These are phyloP conservation scores for Helianthus tuberosus DNA, from an alignment of 129 eudicot species.

Conservation along the genomic window DNA sequence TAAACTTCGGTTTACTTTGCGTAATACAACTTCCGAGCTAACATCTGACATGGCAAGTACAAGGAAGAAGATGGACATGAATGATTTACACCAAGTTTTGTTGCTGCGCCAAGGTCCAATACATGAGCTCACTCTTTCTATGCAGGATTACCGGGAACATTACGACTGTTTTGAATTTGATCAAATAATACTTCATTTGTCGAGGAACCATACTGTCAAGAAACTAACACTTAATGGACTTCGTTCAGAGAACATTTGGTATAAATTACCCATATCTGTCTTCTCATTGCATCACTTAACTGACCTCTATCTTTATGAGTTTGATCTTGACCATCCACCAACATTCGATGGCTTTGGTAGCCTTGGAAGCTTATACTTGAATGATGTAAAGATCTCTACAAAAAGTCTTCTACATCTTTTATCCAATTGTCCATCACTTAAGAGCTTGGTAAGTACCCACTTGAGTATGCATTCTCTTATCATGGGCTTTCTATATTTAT, in stretches of 20 bases:
- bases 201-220: not conserved
- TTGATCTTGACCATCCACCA: not conserved
- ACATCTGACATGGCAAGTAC: not conserved
- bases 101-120: not conserved
- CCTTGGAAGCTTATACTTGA: not conserved
- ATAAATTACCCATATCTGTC: not conserved
- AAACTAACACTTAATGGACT: not conserved
- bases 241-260: not conserved
- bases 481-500: not conserved
- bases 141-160: not conserved
- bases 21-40: no score
- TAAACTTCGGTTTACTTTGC: no score
- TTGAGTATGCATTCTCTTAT: not conserved
- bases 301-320: not conserved
- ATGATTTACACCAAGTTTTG: not conserved
- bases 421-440: slow-evolving; percentile 2
- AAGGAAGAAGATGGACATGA: not conserved
- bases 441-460: not conserved
- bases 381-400: not conserved
- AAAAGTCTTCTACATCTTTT: not conserved
- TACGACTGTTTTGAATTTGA: no score
- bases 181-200: no score
- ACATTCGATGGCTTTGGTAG: slow-evolving; percentile 7
- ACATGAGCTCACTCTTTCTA: not conserved
- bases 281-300: slow-evolving; percentile 17